Percentiles rank a stretch among this genome's conserved stretches.
Evolutionary conservation across 2,329 filamentous ascomycete species (phyloP).

Genomic region (Diaporthe nobilis): DNA sequence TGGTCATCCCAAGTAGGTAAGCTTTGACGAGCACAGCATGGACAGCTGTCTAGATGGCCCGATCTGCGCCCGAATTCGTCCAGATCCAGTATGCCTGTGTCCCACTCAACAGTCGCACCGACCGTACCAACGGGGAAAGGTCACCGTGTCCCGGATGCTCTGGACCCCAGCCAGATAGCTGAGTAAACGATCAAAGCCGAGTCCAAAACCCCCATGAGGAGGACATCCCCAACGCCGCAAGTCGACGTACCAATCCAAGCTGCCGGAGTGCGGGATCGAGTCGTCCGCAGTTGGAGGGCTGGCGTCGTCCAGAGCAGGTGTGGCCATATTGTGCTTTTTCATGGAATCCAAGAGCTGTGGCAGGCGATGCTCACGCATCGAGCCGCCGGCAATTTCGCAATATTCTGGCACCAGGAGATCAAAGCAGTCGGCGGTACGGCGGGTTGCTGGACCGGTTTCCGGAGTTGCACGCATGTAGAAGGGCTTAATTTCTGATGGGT

Average conservation of each 20-base stretch:
- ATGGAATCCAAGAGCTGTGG: constrained; percentile 78
- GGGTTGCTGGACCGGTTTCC: background rate
- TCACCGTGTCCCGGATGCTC: constrained; percentile 87
- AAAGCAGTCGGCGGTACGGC: constrained; percentile 84
- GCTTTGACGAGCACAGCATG: constrained; percentile 55
- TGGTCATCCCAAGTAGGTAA: constrained; percentile 55
- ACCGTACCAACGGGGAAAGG: constrained; percentile 83
- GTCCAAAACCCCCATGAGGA: constrained; percentile 90
- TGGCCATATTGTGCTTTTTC: constrained; percentile 74
- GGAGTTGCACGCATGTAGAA: constrained; percentile 73
- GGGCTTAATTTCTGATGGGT: constrained; percentile 87
- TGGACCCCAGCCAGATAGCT: constrained; percentile 86
- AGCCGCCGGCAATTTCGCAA: constrained; percentile 90
- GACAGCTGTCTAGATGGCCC: constrained; percentile 8
- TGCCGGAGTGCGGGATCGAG: constrained; percentile 26
- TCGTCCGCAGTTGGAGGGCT: constrained; percentile 43
- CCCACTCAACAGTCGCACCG: constrained; percentile 69
- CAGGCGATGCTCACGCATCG: constrained; percentile 87
- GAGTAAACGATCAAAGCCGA: constrained; percentile 90
- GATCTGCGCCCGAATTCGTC: constrained; percentile 23
- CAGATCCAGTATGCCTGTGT: constrained; percentile 36
- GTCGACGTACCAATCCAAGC: constrained; percentile 88
- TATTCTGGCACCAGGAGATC: constrained; percentile 89
- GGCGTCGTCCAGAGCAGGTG: constrained; percentile 45
- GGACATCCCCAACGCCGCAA: constrained; percentile 91